Base-by-base conservation (phyloP, 1,139 yeast genomes). In the Blastobotrys petasosporus region DNA sequence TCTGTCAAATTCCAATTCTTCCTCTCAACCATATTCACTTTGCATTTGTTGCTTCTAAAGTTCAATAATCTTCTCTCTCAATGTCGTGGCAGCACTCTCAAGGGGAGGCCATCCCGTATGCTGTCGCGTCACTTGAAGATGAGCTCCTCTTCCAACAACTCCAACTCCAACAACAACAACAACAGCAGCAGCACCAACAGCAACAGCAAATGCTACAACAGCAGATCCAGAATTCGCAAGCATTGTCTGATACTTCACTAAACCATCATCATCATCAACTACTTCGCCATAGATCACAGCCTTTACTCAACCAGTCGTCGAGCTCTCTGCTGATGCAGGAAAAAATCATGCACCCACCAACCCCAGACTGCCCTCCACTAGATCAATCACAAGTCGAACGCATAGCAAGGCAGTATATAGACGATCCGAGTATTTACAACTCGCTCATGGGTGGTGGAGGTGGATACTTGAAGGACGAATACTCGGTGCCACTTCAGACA, bases 81-180 rank as follows among this genome's bases (percentile, higher is more conserved):
- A 29, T 34, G 37, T 32, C 48, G n/a, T 45, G 45, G 39, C 39
- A 33, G 33, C 20, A 31, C 42, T 33, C 34, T 37, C 37, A 36
- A 16, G 15, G 36, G n/a, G 13, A 23, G 23, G 28, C 49, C 32
- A 37, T 36, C n/a, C 43, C 47, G 4, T 39, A 36, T 20, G 39
- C 43, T 9, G 32, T 39, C 16, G 37, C 42, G 13, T 35, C 33
- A 10, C 17, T 44, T 12, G 47, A 44, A 32, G 40, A 36, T 10
- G 37, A 39, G 30, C 3, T 43, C 2, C 17, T 44, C 8, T 44
- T 44, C 30, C 43, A 39, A 30, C 42, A 37, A 9, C 10, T 33
- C 20, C 33, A 37, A 3, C 42, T 32, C 32, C 41, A 32, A 15
- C 41, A 37, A 16, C 36, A 41, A 12, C 42, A 29, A 17, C 39